phyloP scores from a whole-genome alignment of 1,139 yeast genomes.

The Saccharomyces hybrid region DNA sequence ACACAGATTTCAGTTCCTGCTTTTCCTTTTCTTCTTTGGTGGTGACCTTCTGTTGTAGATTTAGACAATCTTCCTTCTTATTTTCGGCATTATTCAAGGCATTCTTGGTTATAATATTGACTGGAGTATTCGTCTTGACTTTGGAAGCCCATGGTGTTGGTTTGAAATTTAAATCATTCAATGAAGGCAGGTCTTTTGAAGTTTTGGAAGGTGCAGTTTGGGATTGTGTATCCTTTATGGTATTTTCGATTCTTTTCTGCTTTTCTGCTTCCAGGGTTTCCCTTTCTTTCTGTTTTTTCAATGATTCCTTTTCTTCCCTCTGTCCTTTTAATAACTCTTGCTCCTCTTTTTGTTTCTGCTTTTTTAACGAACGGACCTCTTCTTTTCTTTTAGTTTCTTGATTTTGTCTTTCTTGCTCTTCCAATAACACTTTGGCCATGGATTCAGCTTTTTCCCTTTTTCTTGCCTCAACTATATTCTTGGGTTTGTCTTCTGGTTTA shows the following conservation, averaged over 20 bases:
- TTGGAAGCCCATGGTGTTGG: constrained; percentile 39
- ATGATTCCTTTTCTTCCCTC: constrained; percentile 6
- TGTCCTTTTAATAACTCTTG: constrained; percentile 11
- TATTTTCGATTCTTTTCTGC: constrained; percentile 6
- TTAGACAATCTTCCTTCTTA: constrained; percentile 13
- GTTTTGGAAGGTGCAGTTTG: constrained; percentile 2
- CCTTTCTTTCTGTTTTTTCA: constrained; percentile 8
- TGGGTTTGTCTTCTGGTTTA: neutral
- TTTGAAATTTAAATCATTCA: constrained; percentile 27
- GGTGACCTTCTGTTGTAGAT: constrained; percentile 18
- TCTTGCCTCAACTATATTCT: neutral
- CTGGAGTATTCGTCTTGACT: constrained; percentile 25
- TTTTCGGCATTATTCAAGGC: constrained; percentile 17
- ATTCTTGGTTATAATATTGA: constrained; percentile 13
- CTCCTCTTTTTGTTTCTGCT: constrained; percentile 16
- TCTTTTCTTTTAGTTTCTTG: neutral
- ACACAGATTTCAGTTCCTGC: constrained; percentile 19
- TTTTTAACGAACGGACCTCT: constrained; percentile 11
- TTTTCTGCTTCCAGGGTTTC: constrained; percentile 9
- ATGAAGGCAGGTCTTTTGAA: constrained; percentile 10
- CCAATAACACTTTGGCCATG: neutral
- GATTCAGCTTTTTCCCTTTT: neutral
- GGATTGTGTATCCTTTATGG: constrained; percentile 6
- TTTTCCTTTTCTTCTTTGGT: constrained; percentile 19
- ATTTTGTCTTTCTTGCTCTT: constrained; percentile 1